A percentile compares a stretch with the other conserved stretches of the same genome.
Conservation (phyloP, 2,329 filamentous ascomycete species). For the Alternaria ventricosa region DNA sequence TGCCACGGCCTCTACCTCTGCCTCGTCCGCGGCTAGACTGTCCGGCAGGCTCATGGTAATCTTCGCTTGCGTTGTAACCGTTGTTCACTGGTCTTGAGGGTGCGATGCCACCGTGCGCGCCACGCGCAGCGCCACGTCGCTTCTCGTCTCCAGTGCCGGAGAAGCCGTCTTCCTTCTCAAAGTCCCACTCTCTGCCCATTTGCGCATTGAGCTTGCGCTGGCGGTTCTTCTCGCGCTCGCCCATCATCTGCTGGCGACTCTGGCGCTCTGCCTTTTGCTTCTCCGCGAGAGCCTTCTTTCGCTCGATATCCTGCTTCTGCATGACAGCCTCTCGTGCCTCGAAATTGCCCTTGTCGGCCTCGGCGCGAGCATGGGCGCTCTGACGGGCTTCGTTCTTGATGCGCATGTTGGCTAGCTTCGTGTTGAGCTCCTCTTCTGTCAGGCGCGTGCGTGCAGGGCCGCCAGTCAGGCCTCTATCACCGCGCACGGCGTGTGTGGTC, state of each 20-base stretch:
- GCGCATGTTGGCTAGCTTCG: conserved; percentile 66
- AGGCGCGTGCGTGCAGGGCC: conserved; percentile 51
- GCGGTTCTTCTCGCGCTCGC: conserved; percentile 67
- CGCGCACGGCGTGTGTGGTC: conserved; percentile 39
- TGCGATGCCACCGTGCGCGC: conserved; percentile 60
- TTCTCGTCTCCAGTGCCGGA: conserved; percentile 49
- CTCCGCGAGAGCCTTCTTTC: conserved; percentile 45
- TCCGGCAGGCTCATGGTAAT: conserved; percentile 22
- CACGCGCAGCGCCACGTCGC: conserved; percentile 55
- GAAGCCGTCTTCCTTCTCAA: conserved; percentile 66
- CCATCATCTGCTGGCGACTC: conserved; percentile 66
- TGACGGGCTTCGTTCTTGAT: conserved; percentile 66
- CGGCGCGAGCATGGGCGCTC: conserved; percentile 68
- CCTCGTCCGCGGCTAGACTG: conserved; percentile 35
- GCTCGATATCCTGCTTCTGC: conserved; percentile 55
- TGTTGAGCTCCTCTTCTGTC: conserved; percentile 68
- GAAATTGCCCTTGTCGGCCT: conserved; percentile 71
- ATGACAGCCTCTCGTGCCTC: conserved; percentile 67
- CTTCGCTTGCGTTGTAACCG: conserved; percentile 21
- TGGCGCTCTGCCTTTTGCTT: conserved; percentile 55
- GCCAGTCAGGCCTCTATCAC: conserved; percentile 43
- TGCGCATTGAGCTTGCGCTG: conserved; percentile 65
- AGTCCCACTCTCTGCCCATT: conserved; percentile 67
- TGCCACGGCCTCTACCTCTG: conserved; percentile 44
- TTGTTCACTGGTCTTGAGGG: conserved; percentile 34